Conservation (phyloP, 768 basidiomycete genomes). For the Galerina sulciceps region DNA sequence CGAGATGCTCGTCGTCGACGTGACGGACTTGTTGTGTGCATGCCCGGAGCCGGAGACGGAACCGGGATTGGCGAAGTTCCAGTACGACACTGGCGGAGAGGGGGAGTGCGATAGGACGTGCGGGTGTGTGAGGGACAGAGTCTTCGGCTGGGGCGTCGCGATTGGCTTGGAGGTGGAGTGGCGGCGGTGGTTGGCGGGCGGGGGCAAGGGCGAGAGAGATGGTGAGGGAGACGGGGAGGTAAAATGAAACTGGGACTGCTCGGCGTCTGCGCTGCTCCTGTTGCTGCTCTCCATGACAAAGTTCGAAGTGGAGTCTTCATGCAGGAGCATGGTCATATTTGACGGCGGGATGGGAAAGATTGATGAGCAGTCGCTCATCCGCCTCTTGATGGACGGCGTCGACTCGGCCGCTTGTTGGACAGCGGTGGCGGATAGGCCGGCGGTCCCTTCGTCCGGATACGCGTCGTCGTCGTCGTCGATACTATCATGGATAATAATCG, state of each 20-base stretch:
- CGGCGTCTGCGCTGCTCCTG: constrained; percentile 18
- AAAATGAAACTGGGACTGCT: constrained; percentile 17
- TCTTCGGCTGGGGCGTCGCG: constrained; percentile 31
- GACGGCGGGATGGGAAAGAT: constrained; percentile 67
- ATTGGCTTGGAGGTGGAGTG: constrained; percentile 6
- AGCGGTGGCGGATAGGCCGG: constrained; percentile 13
- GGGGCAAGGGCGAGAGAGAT: not conserved
- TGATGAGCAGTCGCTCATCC: constrained; percentile 60
- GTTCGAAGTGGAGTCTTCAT: constrained; percentile 43
- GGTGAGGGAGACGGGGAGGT: too few relatives aligned
- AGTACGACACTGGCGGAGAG: constrained; percentile 20
- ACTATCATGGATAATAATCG: constrained; percentile 26
- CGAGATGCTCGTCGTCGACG: constrained; percentile 53
- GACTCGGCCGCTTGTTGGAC: constrained; percentile 23
- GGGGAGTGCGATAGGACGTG: constrained; percentile 17
- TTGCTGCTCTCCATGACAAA: constrained; percentile 8
- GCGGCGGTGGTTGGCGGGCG: not conserved
- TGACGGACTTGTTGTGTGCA: constrained; percentile 33
- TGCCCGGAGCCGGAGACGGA: constrained; percentile 17
- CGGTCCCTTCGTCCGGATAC: not conserved
- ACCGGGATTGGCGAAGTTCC: constrained; percentile 4
- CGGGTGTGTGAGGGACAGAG: constrained; percentile 2
- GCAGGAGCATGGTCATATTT: constrained; percentile 76
- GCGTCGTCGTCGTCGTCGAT: constrained; percentile 14
- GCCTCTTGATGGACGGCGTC: constrained; percentile 32